Evolutionary conservation across 139 green algal genomes (phyloP).

Genomic region (Coccomyxa sp.): DNA sequence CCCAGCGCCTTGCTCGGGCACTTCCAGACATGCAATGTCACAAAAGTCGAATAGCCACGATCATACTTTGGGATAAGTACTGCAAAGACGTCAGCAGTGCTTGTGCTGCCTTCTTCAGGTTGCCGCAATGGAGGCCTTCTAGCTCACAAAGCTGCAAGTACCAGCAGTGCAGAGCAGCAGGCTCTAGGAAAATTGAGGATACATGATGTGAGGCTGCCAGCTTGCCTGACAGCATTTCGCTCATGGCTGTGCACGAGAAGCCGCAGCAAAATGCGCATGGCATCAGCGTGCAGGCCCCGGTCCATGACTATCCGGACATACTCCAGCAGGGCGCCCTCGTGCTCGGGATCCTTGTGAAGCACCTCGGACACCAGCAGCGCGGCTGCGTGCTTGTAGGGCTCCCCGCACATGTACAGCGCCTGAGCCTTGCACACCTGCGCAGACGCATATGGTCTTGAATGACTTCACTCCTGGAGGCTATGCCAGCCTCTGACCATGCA

Average conservation of each 20-base stretch:
- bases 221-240: conserved; percentile 24
- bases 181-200: neutral
- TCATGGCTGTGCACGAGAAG: conserved; percentile 32
- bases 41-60: no score
- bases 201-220: neutral
- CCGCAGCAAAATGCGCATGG: conserved; percentile 38
- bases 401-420: conserved; percentile 9
- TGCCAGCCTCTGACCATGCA: no score
- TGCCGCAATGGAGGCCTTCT: neutral
- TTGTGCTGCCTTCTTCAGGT: neutral
- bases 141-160: neutral
- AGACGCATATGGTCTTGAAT: neutral
- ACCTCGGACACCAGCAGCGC: conserved; percentile 11
- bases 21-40: neutral
- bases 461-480: neutral
- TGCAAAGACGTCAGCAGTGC: neutral
- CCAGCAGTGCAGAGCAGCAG: neutral
- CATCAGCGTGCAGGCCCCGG: conserved; percentile 32
- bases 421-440: conserved; percentile 12
- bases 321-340: conserved; percentile 20
- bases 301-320: conserved; percentile 33
- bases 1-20: no score
- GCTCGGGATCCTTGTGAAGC: conserved; percentile 1
- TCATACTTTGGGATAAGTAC: neutral
- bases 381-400: conserved; percentile 7